phyloP scores from a whole-genome alignment of 2,329 filamentous ascomycete species.

The Elsinoe arachidis region DNA sequence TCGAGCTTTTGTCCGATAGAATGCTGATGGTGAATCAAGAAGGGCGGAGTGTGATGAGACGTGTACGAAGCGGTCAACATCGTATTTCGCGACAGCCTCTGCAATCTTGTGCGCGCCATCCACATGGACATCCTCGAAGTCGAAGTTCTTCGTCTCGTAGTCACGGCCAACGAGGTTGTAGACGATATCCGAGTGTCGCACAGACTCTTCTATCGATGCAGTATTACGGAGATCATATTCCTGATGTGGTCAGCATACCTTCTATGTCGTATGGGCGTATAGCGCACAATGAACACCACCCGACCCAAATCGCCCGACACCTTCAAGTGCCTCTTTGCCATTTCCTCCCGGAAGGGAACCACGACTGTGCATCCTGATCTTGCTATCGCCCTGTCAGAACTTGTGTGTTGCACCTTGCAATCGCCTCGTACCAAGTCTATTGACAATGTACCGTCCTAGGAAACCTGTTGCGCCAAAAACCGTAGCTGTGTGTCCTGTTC shows the following conservation, averaged over 20 bases:
- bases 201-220: conserved; percentile 88
- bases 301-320: conserved; percentile 89
- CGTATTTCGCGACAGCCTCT: conserved; percentile 93
- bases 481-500: conserved; percentile 80
- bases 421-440: conserved; percentile 62
- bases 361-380: conserved; percentile 91
- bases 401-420: not conserved
- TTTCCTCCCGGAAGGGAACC: conserved; percentile 90
- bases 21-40: conserved; percentile 72
- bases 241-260: conserved; percentile 35
- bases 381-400: conserved; percentile 45
- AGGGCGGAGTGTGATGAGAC: conserved; percentile 91
- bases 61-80: conserved; percentile 93
- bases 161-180: conserved; percentile 92
- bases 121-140: conserved; percentile 83
- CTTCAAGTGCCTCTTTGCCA: conserved; percentile 95
- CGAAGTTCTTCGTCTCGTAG: conserved; percentile 98
- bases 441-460: conserved; percentile 93
- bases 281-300: conserved; percentile 69
- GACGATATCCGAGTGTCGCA: conserved; percentile 93
- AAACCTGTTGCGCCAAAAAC: conserved; percentile 97
- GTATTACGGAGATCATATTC: conserved; percentile 96
- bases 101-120: conserved; percentile 87
- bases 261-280: not conserved
- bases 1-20: conserved; percentile 80